Percentiles rank a stretch among this genome's conserved stretches.
phyloP scores from a whole-genome alignment of 2,329 filamentous ascomycete species.

The Monosporascus sp. region DNA sequence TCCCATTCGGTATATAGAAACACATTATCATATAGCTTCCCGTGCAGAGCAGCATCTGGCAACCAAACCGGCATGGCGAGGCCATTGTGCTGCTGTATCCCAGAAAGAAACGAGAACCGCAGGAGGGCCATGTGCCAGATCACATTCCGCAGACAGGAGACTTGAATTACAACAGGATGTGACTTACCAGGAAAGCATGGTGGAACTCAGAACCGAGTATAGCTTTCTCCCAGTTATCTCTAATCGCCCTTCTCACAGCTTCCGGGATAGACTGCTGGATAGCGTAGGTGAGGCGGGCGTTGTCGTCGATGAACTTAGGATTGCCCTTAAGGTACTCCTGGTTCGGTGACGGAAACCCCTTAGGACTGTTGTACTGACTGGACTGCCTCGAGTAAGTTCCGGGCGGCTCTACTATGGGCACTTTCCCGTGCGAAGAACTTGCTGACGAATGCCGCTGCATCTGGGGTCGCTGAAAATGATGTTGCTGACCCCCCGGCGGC shows the following conservation, averaged over 20 bases:
- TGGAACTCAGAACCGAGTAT: slow-evolving; percentile 48
- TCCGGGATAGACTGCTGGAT: slow-evolving; percentile 37
- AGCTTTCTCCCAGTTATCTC: slow-evolving; percentile 47
- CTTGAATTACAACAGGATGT: slow-evolving; percentile 2
- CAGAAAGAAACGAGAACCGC: neutral
- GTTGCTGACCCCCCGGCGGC: neutral
- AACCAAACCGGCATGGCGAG: too few species aligned
- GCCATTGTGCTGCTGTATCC: neutral
- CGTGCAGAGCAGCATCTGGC: too few species aligned
- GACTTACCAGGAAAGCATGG: slow-evolving; percentile 45
- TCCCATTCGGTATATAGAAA: too few species aligned
- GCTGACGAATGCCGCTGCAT: neutral
- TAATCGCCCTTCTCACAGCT: slow-evolving; percentile 42
- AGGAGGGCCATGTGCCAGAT: too few species aligned
- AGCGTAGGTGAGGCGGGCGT: slow-evolving; percentile 31
- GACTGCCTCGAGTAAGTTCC: slow-evolving; percentile 2
- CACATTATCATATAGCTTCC: too few species aligned
- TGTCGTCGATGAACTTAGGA: slow-evolving; percentile 35
- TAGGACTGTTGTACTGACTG: slow-evolving; percentile 1
- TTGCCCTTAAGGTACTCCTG: slow-evolving; percentile 22
- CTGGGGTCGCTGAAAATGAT: neutral
- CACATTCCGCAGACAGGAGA: neutral
- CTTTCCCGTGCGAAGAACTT: slow-evolving; percentile 2
- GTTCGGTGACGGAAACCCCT: slow-evolving; percentile 32
- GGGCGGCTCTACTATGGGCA: slow-evolving; percentile 18